Evolutionary conservation across 108 stramenopile species (phyloP), one percentile per base, ranked within the genome.

Genomic region (Epithemia pelagica): DNA sequence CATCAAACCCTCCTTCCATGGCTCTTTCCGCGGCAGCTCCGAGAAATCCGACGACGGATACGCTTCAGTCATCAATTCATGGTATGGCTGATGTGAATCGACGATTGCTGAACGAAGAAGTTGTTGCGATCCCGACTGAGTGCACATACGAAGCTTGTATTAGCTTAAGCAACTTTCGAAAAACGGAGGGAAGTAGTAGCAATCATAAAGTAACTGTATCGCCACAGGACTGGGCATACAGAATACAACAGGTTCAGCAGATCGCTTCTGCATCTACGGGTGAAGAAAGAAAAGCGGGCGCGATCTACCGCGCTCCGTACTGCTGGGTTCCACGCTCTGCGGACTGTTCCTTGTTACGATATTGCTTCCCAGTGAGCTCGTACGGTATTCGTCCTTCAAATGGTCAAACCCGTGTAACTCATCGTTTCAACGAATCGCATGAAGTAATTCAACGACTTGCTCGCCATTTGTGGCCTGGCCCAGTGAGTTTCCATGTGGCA

Each of bases 111-210:
- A 26, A 30, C 24, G 65, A 51, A 23, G 32, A 66, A 54, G 26
- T 51, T 21, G 65, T 66, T 1, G 65, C 65, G 19, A 66, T 66
- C 28, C 65, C 65, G 28, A 66, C 65, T 1, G 65, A 66, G 52
- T 66, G 65, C 54, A 66, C 65, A 7, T 66, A 66, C 53, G 65
- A 66, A 29, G 54, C 29, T 21, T 58, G 26, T 21, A 23, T 58
- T n/a, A 23, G 56, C 25, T 27, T 58, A 8, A 5, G 37, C 5
- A 46, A 5, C 5, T 10, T 10, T 46, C 37, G 15, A 46, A 46
- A 46, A 10, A 46, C 10, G 5, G 5, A 5, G 15, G 37, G 10
- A 10, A 46, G 15, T 15, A 46, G 37, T 15, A 10, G 37, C 37
- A 10, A 5, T 10, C 10, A 5, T 46, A 5, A 46, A 46, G 15